Evolutionary conservation across 192 early-diverging fungal genomes (phyloP).

Genomic region (Coemansia sp.): DNA sequence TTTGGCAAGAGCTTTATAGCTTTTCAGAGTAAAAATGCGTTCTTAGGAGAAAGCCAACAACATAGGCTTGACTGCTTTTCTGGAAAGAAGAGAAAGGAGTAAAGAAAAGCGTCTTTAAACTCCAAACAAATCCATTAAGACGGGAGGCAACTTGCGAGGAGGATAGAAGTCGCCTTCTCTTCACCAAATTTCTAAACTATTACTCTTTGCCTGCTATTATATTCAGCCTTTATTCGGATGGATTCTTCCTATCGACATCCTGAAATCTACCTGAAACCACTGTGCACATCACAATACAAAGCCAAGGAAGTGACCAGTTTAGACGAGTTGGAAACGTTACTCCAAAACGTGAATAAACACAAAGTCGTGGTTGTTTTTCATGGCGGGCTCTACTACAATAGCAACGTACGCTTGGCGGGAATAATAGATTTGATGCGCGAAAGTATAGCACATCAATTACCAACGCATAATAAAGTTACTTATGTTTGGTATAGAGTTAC

Average conservation of each 20-base stretch:
- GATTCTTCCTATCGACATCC: not conserved
- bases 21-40: too few relatives aligned
- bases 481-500: not conserved
- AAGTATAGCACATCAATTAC: not conserved
- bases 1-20: too few relatives aligned
- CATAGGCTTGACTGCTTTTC: too few relatives aligned
- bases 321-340: not conserved
- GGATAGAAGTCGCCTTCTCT: too few relatives aligned
- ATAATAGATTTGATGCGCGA: not conserved
- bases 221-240: not conserved
- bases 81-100: too few relatives aligned
- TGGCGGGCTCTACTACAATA: not conserved
- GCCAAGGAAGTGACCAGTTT: not conserved
- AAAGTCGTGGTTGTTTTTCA: not conserved
- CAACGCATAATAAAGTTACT: not conserved
- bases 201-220: not conserved
- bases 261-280: not conserved
- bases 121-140: not conserved
- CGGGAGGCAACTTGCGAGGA: not conserved
- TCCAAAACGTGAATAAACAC: not conserved
- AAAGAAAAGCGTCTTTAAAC: not conserved
- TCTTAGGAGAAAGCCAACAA: too few relatives aligned
- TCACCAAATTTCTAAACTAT: not conserved
- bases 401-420: not conserved
- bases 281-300: not conserved